Conservation (phyloP, 805 yeast species). For the Candida sanyiensis region DNA sequence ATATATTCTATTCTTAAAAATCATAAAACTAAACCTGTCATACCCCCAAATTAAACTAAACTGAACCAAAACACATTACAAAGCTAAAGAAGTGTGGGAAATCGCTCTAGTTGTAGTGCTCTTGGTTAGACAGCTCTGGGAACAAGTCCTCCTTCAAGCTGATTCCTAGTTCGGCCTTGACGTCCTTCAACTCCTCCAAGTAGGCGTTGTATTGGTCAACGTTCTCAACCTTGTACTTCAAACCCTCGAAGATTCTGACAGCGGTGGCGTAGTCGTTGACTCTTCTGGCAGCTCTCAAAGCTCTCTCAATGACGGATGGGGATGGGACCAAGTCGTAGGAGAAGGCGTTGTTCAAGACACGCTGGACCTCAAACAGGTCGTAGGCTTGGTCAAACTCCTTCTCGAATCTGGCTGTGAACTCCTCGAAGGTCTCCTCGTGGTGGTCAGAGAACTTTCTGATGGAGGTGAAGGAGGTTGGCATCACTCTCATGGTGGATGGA, state of each 20-base stretch:
- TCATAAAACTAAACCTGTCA: conserved; percentile 8
- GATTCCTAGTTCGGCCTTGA: conserved; percentile 88
- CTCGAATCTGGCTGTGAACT: conserved; percentile 84
- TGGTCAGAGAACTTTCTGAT: conserved; percentile 70
- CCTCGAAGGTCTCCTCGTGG: conserved; percentile 92
- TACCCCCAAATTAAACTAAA: conserved; percentile 4
- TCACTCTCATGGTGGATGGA: conserved; percentile 14
- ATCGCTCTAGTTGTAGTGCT: conserved; percentile 20
- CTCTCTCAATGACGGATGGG: conserved; percentile 91
- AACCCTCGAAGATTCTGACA: conserved; percentile 95
- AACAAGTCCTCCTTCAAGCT: conserved; percentile 89
- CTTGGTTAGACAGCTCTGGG: conserved; percentile 30
- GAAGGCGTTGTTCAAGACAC: conserved; percentile 96
- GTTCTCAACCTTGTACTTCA: conserved; percentile 93
- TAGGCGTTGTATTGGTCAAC: conserved; percentile 92
- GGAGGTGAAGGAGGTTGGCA: conserved; percentile 20
- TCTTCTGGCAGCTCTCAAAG: conserved; percentile 96
- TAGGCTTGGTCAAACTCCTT: conserved; percentile 94
- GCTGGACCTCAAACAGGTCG: conserved; percentile 81
- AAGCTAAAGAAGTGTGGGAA: background rate
- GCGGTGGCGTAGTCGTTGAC: conserved; percentile 99
- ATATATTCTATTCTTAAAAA: conserved; percentile 8
- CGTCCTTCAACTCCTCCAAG: conserved; percentile 87
- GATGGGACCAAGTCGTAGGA: conserved; percentile 98
- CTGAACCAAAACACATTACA: conserved; percentile 6